Base-by-base conservation (phyloP, 768 basidiomycete species). In the Hypsizygus marmoreus region DNA sequence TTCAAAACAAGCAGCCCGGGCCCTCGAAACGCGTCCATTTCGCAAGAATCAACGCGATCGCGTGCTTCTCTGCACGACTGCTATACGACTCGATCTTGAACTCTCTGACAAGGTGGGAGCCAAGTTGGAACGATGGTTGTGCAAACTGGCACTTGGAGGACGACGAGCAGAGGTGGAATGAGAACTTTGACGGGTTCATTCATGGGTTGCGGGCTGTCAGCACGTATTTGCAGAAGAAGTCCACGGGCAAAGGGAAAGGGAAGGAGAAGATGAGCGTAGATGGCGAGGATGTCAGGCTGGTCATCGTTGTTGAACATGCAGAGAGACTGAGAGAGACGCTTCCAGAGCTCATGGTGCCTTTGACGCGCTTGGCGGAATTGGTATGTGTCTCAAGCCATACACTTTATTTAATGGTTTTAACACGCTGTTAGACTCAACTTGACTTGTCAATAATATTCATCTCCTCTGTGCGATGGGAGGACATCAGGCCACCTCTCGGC, bases 81-180 rank as follows among this genome's bases (percentile, higher is more conserved):
- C 61, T 91, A 34, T 92, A 80, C 47, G 86, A 90, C 61, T 69
- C 78, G 1, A 68, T 81, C 6, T 65, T 91, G 43, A 85, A 90
- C 56, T 58, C 72, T 4, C 70, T 91, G 3, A 76, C 80, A 3
- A 61, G 62, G 8, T 84, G 81, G 79, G 66, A 61, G 11, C 72
- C 80, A 7, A 59, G 63, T 4, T 88, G 86, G 87, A 72, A 75
- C 17, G 66, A 76, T 5, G 86, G 83, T 11, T 84, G 82, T 49
- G 63, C 61, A 19, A 81, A 82, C 44, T 88, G 86, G 86, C 58
- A 60, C 7, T 55, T 67, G 6, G 67, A 63, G 11, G 59, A 66
- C 4, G 69, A 67, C 4, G 62, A 61, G 6, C 59, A 72, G 40
- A 57, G 77, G 47, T 86, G 75, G 68, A 88, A 83, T 55, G 82